Base-by-base conservation (phyloP, 75 land plant species). In the Pinus albicaulis region DNA sequence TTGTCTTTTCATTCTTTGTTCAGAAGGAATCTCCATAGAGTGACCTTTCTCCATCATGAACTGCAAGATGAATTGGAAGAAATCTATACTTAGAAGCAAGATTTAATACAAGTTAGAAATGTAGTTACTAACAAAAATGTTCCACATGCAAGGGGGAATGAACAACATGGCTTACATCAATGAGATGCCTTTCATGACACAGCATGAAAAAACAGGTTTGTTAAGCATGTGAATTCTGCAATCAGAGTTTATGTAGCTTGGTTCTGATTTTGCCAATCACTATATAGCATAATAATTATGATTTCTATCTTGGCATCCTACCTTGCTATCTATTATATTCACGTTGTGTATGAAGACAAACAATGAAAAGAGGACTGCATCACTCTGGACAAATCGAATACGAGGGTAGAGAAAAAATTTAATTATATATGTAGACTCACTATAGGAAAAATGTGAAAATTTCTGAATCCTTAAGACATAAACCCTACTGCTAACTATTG, bases 1-100 rank as follows among this genome's bases (percentile, higher is more conserved):
- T 71, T 75, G 78, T 52, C 85, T 74, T 28, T 59, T 34, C 85
- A 83, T 83, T 59, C 75, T 76, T 53, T 83, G 84, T 15, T 63
- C 53, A 28, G 48, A 26, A 44, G 85, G 85, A 41, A 73, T 52
- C 44, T 80, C 73, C 64, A 76, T 68, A 5, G 66, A 7, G 14
- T 19, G 56, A 10, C 59, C 75, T 70, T 25, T 72, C 44, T 80
- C 83, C 25, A 75, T 57, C 85, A 80, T 80, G 24, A 76, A 59
- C 85, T 80, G 82, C 31, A 56, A 59, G 23, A 76, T 60, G 60
- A 38, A n/a, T 36, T 68, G 71, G 4, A 68, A 38, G 34, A 20
- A 17, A 36, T 7, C 1, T 38, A 34, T 68, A 68, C 44, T 64
- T 64, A 68, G 71, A 68, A 19, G 52, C 71, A 64, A 11, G 65